Conservation (phyloP, 148 eudicot species). For the Rhododendron williamsianum region DNA sequence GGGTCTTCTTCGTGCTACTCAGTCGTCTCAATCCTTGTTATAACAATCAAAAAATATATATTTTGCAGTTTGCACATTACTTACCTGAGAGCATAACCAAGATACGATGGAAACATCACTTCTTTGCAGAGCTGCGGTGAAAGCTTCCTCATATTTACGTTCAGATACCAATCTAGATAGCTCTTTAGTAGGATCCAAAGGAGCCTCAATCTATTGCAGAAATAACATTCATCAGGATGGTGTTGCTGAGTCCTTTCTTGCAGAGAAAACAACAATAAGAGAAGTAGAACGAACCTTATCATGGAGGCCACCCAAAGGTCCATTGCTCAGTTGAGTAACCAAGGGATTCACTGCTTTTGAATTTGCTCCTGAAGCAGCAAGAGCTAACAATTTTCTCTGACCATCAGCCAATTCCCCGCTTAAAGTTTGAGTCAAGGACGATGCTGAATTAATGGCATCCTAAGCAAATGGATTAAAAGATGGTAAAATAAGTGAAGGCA, state of each 20-base stretch:
- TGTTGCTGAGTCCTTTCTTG: neutral
- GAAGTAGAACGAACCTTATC: slow-evolving; percentile 13
- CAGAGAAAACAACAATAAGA: neutral
- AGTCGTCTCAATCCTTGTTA: neutral
- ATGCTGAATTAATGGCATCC: slow-evolving; percentile 85
- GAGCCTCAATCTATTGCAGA: neutral
- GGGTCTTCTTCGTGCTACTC: too few species aligned
- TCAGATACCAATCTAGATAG: neutral
- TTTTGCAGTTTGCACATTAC: neutral
- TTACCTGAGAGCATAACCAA: neutral
- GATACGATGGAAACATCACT: slow-evolving; percentile 52
- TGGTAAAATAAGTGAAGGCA: neutral
- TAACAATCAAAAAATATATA: neutral
- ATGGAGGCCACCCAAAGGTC: slow-evolving; percentile 71
- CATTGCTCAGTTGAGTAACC: slow-evolving; percentile 69
- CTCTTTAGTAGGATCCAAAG: neutral
- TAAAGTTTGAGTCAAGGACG: slow-evolving; percentile 74
- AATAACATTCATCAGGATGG: slow-evolving; percentile 8
- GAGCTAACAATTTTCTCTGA: slow-evolving; percentile 76
- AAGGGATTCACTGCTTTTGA: slow-evolving; percentile 51
- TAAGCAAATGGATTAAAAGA: slow-evolving; percentile 21
- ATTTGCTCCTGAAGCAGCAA: slow-evolving; percentile 74
- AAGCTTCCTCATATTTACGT: neutral
- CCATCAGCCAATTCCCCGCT: slow-evolving; percentile 80
- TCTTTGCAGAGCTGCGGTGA: slow-evolving; percentile 76